Evolutionary conservation across 805 yeast species (phyloP).

Genomic region (Myxozyma neotropica): DNA sequence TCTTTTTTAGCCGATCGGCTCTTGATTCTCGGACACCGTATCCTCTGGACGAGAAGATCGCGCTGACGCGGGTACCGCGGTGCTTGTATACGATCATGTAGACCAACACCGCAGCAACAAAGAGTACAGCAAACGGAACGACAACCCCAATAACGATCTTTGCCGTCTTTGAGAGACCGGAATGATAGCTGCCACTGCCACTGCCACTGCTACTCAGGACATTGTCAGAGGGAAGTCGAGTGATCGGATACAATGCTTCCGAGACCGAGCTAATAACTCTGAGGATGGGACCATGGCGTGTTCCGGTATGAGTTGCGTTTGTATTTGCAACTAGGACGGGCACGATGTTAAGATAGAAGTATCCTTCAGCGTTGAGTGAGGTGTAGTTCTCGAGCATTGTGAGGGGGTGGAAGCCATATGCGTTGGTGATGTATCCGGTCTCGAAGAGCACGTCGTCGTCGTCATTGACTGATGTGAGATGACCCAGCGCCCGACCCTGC

Average conservation of each 20-base stretch:
- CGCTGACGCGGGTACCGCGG: background rate
- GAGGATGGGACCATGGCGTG: conserved; percentile 47
- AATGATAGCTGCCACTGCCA: conserved; percentile 5
- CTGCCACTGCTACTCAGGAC: too few relatives aligned
- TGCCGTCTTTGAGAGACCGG: conserved; percentile 14
- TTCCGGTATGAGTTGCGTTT: conserved; percentile 46
- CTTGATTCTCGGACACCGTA: conserved; percentile 17
- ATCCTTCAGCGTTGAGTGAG: conserved; percentile 37
- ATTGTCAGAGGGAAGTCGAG: conserved; percentile 51
- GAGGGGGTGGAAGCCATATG: conserved; percentile 49
- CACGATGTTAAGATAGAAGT: conserved; percentile 46
- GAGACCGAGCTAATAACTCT: conserved; percentile 43
- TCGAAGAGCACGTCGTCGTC: conserved; percentile 43
- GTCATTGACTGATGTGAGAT: conserved; percentile 34
- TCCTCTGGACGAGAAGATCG: conserved; percentile 16
- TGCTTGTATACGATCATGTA: conserved; percentile 11
- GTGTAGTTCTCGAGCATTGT: conserved; percentile 36
- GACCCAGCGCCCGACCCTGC: conserved; percentile 44
- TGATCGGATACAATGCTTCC: conserved; percentile 43
- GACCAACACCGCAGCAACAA: conserved; percentile 7
- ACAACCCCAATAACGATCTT: conserved; percentile 23
- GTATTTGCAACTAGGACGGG: conserved; percentile 46
- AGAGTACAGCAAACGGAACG: conserved; percentile 21
- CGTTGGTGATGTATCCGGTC: conserved; percentile 44
- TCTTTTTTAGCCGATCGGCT: background rate